Conservation (phyloP, 345 rosid species). For the Murraya koenigii region DNA sequence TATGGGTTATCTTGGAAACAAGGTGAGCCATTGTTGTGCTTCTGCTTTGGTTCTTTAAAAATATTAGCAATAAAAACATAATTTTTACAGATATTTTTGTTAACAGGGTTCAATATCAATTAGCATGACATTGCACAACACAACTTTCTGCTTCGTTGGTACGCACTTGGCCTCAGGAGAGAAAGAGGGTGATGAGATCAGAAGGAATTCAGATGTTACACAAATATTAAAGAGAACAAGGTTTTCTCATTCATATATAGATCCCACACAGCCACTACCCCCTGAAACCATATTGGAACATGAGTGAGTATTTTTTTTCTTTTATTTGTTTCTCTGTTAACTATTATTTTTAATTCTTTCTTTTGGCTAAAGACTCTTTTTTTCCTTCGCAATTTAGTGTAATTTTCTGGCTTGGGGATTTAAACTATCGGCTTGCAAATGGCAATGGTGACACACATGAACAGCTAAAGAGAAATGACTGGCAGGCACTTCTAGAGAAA, state of each 20-base stretch:
- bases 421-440: constrained; percentile 82
- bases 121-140: constrained; percentile 69
- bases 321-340: background rate
- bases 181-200: constrained; percentile 80
- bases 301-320: constrained; percentile 52
- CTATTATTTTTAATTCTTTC: background rate
- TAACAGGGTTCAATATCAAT: constrained; percentile 84
- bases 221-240: constrained; percentile 80
- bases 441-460: constrained; percentile 42
- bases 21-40: constrained; percentile 41
- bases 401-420: constrained; percentile 94
- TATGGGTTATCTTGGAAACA: constrained; percentile 96
- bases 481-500: constrained; percentile 81
- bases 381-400: constrained; percentile 39
- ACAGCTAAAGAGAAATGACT: constrained; percentile 53
- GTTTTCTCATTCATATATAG: constrained; percentile 47
- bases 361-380: background rate
- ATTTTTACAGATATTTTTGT: background rate
- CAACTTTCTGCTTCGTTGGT: constrained; percentile 81
- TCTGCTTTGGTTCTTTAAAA: background rate
- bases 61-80: background rate
- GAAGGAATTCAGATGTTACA: constrained; percentile 76
- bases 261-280: constrained; percentile 20
- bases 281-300: constrained; percentile 73
- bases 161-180: constrained; percentile 92